Conservation (phyloP, 805 yeast genomes). For the Ogataea parapolymorpha region DNA sequence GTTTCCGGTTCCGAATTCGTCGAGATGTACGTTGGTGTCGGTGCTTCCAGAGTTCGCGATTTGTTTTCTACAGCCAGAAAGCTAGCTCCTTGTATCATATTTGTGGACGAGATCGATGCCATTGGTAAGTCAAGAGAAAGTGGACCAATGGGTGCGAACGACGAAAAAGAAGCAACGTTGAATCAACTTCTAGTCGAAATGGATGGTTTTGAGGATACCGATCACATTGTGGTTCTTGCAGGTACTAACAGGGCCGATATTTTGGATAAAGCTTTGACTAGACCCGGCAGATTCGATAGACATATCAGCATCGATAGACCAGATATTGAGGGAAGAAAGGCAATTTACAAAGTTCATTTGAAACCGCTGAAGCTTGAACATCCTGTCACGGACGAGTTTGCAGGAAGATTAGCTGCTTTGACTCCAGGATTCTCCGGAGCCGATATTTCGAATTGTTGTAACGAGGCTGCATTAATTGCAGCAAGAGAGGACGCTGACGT, state of each 20-base stretch:
- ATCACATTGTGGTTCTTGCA: slow-evolving; percentile 94
- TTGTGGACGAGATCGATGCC: slow-evolving; percentile 99
- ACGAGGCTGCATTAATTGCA: slow-evolving; percentile 96
- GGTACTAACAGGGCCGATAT: slow-evolving; percentile 97
- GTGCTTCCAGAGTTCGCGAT: slow-evolving; percentile 97
- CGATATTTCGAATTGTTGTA: slow-evolving; percentile 94
- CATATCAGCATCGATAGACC: slow-evolving; percentile 91
- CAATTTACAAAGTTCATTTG: slow-evolving; percentile 85
- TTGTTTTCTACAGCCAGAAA: slow-evolving; percentile 88
- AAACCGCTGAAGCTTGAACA: slow-evolving; percentile 59
- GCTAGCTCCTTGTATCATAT: slow-evolving; percentile 93
- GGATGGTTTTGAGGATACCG: slow-evolving; percentile 93
- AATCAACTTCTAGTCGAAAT: slow-evolving; percentile 95
- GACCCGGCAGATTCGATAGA: slow-evolving; percentile 98
- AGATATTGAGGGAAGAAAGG: slow-evolving; percentile 91
- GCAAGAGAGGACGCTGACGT: slow-evolving; percentile 75
- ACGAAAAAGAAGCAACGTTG: slow-evolving; percentile 94
- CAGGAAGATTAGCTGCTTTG: slow-evolving; percentile 88
- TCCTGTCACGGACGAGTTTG: slow-evolving; percentile 50
- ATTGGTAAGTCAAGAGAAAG: slow-evolving; percentile 83
- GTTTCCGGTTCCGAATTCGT: slow-evolving; percentile 98
- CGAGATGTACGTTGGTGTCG: slow-evolving; percentile 99
- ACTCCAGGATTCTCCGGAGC: slow-evolving; percentile 99
- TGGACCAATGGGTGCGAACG: slow-evolving; percentile 79
- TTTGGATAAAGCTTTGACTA: slow-evolving; percentile 84